These are phyloP conservation scores for Fonsecaea nubica DNA, from an alignment of 2,329 filamentous ascomycete genomes.

Conservation along the genomic window DNA sequence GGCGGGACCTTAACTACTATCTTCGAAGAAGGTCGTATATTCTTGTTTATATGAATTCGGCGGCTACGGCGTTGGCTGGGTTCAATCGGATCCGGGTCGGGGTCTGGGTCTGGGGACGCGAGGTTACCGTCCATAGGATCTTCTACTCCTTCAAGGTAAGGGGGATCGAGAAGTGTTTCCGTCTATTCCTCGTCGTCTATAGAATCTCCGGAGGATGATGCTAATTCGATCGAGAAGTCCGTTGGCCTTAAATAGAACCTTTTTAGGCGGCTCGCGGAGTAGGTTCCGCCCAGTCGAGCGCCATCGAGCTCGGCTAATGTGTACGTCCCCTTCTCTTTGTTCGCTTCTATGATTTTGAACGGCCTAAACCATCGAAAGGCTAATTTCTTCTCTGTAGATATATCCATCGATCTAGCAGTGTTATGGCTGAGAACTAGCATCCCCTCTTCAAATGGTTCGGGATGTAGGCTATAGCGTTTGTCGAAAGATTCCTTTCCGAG, in stretches of 20 bases:
- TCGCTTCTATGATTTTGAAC: background rate
- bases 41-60: no score
- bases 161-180: no score
- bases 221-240: no score
- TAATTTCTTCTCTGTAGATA: conserved; percentile 1
- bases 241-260: background rate
- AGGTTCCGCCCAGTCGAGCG: background rate
- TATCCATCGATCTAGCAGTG: background rate
- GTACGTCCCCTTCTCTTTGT: background rate
- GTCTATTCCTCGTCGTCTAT: background rate
- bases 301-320: background rate
- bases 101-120: no score
- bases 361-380: conserved; percentile 1
- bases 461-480: background rate
- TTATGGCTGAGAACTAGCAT: background rate
- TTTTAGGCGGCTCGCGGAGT: background rate
- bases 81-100: no score
- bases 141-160: no score
- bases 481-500: background rate
- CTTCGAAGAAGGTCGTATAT: no score
- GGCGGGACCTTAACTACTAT: no score
- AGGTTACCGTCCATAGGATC: no score
- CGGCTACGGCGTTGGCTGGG: no score
- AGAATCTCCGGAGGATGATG: no score
- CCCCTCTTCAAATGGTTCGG: background rate